Base-by-base conservation (phyloP, 768 basidiomycete genomes). In the Cystoderma amianthinum region DNA sequence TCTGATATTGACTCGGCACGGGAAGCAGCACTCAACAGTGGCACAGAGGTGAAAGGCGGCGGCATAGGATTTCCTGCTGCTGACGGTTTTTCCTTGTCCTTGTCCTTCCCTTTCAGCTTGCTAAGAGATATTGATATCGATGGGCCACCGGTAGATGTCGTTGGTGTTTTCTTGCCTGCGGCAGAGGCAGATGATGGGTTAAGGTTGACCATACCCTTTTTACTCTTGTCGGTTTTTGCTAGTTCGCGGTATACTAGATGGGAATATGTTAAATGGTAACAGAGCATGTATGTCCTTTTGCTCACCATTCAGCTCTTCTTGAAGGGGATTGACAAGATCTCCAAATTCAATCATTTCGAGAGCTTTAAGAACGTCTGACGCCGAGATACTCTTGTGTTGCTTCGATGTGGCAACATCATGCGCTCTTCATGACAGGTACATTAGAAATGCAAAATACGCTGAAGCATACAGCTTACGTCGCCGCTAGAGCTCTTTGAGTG, bases 351-450 rank as follows among this genome's bases (percentile, higher is more conserved):
- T 73, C 42, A 76, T 64, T 54, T 91, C 88, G 6, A 93, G 71
- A 0, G 88, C 93, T 55, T 85, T 88, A 46, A 94, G 75, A 0
- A 96, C 89, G 54, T 95, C 93, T 0, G 90, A 81, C 0, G 90
- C 89, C 4, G 89, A 85, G 32, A 94, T 85, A 44, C 85, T 85
- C 60, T 91, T 93, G 59, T 88, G 88, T 44, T 87, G 83, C 47
- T 87, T 83, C 2, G 81, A 78, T n/a, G 69, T 61, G 0, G 93
- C 88, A 13, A 93, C 82, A 47, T 94, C 92, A 48, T 94, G 92
- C 0, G 93, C 87, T 5, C 92, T 94, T 41, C 19, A 47, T 49
- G 46, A 36, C 16, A 17, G 18, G 7, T 16, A 36, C 7, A 6
- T 36, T 36, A 36, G 34, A 36, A 9, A 17, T 7, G 34, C 7